Conservation (phyloP, 2,329 filamentous ascomycete genomes). For the Trichophyton benhamiae region DNA sequence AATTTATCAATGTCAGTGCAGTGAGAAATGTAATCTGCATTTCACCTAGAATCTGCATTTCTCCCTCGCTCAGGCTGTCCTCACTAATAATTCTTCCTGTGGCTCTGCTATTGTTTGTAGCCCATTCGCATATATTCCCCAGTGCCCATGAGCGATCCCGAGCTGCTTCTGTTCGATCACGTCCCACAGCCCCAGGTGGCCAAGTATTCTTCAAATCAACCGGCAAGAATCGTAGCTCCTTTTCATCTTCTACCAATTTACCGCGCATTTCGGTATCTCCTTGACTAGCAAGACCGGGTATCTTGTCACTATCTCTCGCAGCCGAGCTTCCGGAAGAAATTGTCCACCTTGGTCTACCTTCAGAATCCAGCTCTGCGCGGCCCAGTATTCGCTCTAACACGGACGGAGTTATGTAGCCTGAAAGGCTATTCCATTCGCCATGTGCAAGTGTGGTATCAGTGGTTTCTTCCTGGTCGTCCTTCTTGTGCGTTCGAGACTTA, state of each 20-base stretch:
- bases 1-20: slow-evolving; percentile 52
- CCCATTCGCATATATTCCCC: slow-evolving; percentile 37
- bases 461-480: slow-evolving; percentile 17
- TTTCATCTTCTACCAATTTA: slow-evolving; percentile 27
- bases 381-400: slow-evolving; percentile 42
- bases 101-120: slow-evolving; percentile 15
- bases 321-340: slow-evolving; percentile 48
- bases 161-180: slow-evolving; percentile 50
- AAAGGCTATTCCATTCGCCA: slow-evolving; percentile 43
- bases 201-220: slow-evolving; percentile 52
- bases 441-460: slow-evolving; percentile 8
- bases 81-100: background rate
- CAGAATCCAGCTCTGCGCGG: slow-evolving; percentile 20
- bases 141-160: slow-evolving; percentile 52
- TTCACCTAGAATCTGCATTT: slow-evolving; percentile 42
- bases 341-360: slow-evolving; percentile 38
- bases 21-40: slow-evolving; percentile 52
- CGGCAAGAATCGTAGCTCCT: slow-evolving; percentile 43
- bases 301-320: slow-evolving; percentile 44
- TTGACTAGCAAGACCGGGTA: slow-evolving; percentile 42
- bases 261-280: slow-evolving; percentile 15
- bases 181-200: slow-evolving; percentile 48
- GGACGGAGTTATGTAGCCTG: slow-evolving; percentile 37
- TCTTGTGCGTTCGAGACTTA: slow-evolving; percentile 21
- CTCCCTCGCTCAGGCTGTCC: slow-evolving; percentile 16